Percentiles rank a stretch among this genome's conserved stretches.
These are phyloP conservation scores for Colletotrichum sansevieriae DNA, from an alignment of 2,329 filamentous ascomycete genomes.

Conservation along the genomic window DNA sequence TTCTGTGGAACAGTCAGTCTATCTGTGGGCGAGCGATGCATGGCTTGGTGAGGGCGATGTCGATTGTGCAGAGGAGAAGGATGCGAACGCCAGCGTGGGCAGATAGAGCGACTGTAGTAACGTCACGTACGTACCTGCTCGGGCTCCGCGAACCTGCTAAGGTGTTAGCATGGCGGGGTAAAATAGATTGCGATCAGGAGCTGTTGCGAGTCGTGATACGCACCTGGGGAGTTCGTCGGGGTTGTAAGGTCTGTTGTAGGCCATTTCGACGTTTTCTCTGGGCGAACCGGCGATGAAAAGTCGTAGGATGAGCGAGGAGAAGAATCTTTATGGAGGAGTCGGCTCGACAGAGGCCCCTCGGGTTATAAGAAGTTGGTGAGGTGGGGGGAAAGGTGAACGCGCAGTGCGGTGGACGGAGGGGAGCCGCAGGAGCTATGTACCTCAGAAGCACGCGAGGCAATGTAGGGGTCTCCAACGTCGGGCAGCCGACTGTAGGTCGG, in stretches of 20 bases:
- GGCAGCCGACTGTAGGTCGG: neutral
- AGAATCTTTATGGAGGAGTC: conserved; percentile 6
- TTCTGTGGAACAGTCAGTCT: conserved; percentile 42
- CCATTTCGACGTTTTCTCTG: conserved; percentile 70
- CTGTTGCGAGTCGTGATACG: conserved; percentile 51
- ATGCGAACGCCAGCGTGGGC: conserved; percentile 19
- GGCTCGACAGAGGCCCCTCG: conserved; percentile 23
- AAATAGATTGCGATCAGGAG: conserved; percentile 29
- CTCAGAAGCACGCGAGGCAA: conserved; percentile 6
- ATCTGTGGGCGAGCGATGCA: conserved; percentile 37
- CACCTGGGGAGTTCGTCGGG: conserved; percentile 95
- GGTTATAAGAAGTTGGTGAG: conserved; percentile 38
- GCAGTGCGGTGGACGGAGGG: conserved; percentile 22
- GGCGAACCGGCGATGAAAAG: conserved; percentile 17
- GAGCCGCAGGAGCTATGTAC: conserved; percentile 33
- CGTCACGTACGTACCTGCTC: conserved; percentile 68
- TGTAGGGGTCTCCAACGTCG: conserved; percentile 32
- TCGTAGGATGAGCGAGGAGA: conserved; percentile 5
- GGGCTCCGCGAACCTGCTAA: conserved; percentile 77
- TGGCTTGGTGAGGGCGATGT: conserved; percentile 32
- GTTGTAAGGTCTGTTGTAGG: conserved; percentile 93
- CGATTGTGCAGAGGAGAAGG: conserved; percentile 22
- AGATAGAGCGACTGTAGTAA: conserved; percentile 22
- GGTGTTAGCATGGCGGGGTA: conserved; percentile 46
- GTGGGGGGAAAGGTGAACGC: conserved; percentile 11